Percentiles rank a stretch among this genome's conserved stretches.
These are phyloP conservation scores for Nemania sp. DNA, from an alignment of 2,329 filamentous ascomycete genomes.

Conservation along the genomic window DNA sequence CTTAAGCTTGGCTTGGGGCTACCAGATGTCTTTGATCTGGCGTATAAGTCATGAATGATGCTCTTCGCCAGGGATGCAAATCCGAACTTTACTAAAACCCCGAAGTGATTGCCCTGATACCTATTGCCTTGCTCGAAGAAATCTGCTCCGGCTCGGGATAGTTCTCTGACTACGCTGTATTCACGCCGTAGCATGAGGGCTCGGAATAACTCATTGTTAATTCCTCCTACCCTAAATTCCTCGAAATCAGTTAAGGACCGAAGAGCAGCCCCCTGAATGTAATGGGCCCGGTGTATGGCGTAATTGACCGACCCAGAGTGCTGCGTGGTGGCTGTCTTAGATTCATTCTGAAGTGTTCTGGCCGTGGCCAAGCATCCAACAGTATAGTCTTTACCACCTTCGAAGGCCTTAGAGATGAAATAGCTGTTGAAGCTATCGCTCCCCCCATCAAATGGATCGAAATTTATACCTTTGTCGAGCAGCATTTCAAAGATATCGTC, in stretches of 20 bases:
- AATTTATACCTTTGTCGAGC: neutral
- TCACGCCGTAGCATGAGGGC: slow-evolving; percentile 8
- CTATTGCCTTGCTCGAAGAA: neutral
- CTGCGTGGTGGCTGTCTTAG: neutral
- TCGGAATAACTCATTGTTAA: neutral
- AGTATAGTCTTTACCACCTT: slow-evolving; percentile 6
- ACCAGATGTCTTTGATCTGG: neutral
- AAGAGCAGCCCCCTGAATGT: slow-evolving; percentile 2
- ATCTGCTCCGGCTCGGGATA: slow-evolving; percentile 8
- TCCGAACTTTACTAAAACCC: neutral
- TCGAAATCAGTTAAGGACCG: neutral
- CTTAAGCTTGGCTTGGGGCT: neutral
- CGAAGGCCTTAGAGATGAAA: neutral
- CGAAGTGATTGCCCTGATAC: neutral
- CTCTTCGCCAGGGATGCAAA: slow-evolving; percentile 5
- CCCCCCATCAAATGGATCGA: neutral
- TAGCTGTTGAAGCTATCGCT: neutral
- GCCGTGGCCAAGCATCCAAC: slow-evolving; percentile 1
- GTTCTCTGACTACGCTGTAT: slow-evolving; percentile 3
- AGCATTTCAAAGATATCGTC: slow-evolving; percentile 14
- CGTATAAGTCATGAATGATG: neutral
- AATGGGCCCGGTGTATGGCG: neutral
- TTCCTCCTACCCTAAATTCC: neutral
- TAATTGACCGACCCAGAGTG: neutral
- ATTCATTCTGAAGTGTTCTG: neutral